These are phyloP conservation scores for Cytospora paraplurivora DNA, from an alignment of 2,329 filamentous ascomycete genomes.

Conservation along the genomic window DNA sequence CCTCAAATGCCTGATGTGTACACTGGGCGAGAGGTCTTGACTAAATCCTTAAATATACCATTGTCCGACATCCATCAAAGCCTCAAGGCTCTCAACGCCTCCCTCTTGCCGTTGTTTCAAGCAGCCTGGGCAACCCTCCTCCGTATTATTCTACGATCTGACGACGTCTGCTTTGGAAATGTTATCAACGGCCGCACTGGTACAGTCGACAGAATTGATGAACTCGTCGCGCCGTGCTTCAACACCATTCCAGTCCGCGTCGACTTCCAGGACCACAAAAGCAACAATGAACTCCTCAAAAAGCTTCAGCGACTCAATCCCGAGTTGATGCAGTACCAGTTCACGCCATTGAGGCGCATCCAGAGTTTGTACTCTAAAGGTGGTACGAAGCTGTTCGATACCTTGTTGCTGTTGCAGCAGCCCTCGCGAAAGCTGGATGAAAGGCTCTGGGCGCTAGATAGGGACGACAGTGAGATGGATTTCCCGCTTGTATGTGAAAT, in stretches of 20 bases:
- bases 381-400: slow-evolving; percentile 70
- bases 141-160: slow-evolving; percentile 52
- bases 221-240: slow-evolving; percentile 86
- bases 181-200: slow-evolving; percentile 78
- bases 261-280: slow-evolving; percentile 48
- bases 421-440: slow-evolving; percentile 57
- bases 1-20: background rate
- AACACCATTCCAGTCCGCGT: slow-evolving; percentile 79
- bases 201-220: slow-evolving; percentile 65
- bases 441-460: slow-evolving; percentile 57
- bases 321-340: slow-evolving; percentile 67
- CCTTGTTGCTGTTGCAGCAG: slow-evolving; percentile 77
- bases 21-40: slow-evolving; percentile 27
- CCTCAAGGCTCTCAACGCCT: slow-evolving; percentile 56
- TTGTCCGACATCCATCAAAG: slow-evolving; percentile 50
- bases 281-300: slow-evolving; percentile 60
- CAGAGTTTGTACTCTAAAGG: slow-evolving; percentile 52
- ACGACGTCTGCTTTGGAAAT: slow-evolving; percentile 84
- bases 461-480: slow-evolving; percentile 68
- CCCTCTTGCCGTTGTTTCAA: slow-evolving; percentile 70
- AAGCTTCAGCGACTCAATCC: slow-evolving; percentile 63
- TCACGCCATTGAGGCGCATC: slow-evolving; percentile 73
- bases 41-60: slow-evolving; percentile 39
- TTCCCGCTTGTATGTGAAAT: slow-evolving; percentile 78
- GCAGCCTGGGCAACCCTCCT: slow-evolving; percentile 71